Evolutionary conservation across 192 early-diverging fungal genomes (phyloP).

Genomic region (Backusella macrospora): DNA sequence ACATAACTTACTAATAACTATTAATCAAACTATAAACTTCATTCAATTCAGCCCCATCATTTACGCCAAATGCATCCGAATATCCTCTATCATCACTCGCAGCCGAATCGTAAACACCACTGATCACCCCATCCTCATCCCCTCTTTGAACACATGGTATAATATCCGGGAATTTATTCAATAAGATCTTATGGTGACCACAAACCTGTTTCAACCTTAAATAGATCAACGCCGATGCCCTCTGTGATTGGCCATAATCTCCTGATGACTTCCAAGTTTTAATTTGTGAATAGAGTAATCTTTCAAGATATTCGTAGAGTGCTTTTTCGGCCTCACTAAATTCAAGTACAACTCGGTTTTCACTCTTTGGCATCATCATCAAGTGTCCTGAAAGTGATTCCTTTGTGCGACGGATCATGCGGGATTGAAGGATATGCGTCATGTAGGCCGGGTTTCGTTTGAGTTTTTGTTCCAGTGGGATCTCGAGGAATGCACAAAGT

Average conservation of each 20-base stretch:
- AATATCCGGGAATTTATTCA: constrained; percentile 24
- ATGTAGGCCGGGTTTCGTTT: constrained; percentile 13
- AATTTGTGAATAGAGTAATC: constrained; percentile 15
- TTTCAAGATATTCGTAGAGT: constrained; percentile 33
- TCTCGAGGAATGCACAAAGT: constrained; percentile 17
- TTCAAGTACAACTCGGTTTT: constrained; percentile 19
- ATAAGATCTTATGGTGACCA: constrained; percentile 19
- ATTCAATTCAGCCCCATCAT: constrained; percentile 13
- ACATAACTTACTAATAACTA: constrained; percentile 22
- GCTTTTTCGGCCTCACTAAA: constrained; percentile 26
- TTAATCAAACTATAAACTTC: constrained; percentile 8
- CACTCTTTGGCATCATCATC: constrained; percentile 18
- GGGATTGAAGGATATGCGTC: constrained; percentile 7
- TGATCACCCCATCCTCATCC: neutral
- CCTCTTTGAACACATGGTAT: constrained; percentile 3
- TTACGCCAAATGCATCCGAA: neutral
- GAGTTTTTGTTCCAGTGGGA: neutral
- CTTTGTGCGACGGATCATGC: constrained; percentile 33
- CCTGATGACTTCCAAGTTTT: neutral
- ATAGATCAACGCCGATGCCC: constrained; percentile 14
- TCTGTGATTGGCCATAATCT: neutral
- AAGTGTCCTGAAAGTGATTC: neutral
- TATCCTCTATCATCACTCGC: neutral
- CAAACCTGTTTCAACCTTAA: constrained; percentile 31
- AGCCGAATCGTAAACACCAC: neutral